phyloP scores from a whole-genome alignment of 192 early-diverging fungal genomes.

The Physocladia obscura region DNA sequence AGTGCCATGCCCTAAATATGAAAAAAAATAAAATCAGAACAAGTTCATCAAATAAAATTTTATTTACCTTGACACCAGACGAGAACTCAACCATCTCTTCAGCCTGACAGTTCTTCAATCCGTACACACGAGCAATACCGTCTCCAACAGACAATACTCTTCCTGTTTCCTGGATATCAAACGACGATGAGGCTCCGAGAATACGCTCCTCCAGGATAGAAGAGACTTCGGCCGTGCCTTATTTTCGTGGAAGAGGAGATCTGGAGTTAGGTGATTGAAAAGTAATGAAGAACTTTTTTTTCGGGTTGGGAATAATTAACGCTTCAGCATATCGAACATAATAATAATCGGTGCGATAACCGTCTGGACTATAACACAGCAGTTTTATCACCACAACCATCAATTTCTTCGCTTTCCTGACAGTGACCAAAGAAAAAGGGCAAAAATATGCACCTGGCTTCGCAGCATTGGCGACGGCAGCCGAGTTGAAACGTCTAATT shows the following conservation, averaged over 20 bases:
- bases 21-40: not conserved
- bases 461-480: constrained; percentile 19
- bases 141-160: constrained; percentile 99
- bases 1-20: constrained; percentile 90
- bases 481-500: constrained; percentile 24
- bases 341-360: no score
- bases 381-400: no score
- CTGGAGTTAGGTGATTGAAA: no score
- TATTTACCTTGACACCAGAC: constrained; percentile 87
- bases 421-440: not conserved
- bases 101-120: constrained; percentile 95
- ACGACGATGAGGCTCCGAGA: constrained; percentile 75
- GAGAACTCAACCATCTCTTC: constrained; percentile 99
- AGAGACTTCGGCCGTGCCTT: constrained; percentile 87
- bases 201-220: constrained; percentile 98
- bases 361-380: no score
- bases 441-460: constrained; percentile 22
- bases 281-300: no score
- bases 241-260: not conserved
- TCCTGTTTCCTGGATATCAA: constrained; percentile 96
- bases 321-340: no score
- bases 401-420: not conserved
- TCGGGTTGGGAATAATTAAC: not conserved
- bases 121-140: constrained; percentile 99
- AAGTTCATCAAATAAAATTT: not conserved